Evolutionary conservation across 768 basidiomycete genomes (phyloP).

Genomic region (Lactifluus rugatus): DNA sequence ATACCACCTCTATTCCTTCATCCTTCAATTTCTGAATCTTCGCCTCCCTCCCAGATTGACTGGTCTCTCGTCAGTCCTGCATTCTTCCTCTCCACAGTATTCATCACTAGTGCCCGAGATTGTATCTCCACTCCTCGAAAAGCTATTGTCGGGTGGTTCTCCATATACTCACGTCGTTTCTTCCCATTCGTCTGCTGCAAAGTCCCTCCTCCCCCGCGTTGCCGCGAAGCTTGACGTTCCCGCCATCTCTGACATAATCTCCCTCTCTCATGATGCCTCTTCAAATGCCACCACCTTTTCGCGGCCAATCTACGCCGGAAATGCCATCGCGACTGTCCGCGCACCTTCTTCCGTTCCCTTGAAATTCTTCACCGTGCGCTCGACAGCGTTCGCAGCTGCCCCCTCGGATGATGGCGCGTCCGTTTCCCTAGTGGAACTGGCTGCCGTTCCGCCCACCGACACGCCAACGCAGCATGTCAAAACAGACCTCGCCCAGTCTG

Average conservation of each 20-base stretch:
- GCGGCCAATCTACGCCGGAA: constrained; percentile 95
- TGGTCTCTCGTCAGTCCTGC: constrained; percentile 56
- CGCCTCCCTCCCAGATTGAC: constrained; percentile 40
- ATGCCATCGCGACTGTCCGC: constrained; percentile 88
- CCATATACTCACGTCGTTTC: constrained; percentile 87
- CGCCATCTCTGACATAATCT: constrained; percentile 85
- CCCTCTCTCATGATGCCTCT: constrained; percentile 59
- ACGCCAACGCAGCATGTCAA: constrained; percentile 53
- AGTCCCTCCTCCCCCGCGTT: constrained; percentile 87
- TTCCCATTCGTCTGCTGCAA: constrained; percentile 84
- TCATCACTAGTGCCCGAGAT: constrained; percentile 62
- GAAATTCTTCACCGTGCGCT: constrained; percentile 93
- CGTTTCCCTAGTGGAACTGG: constrained; percentile 51
- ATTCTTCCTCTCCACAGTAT: constrained; percentile 64
- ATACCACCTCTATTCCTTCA: constrained; percentile 17
- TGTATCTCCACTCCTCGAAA: constrained; percentile 74
- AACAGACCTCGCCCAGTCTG: constrained; percentile 77
- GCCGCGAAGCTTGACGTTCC: constrained; percentile 85
- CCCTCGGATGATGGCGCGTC: constrained; percentile 39
- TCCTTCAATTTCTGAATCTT: not conserved
- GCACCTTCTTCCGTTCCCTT: constrained; percentile 65
- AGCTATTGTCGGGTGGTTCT: constrained; percentile 50
- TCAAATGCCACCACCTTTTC: constrained; percentile 77
- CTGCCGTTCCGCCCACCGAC: constrained; percentile 52
- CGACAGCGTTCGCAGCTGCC: constrained; percentile 78